phyloP scores from a whole-genome alignment of 139 green algal genomes.

The Chlamydomonas schloesseri region DNA sequence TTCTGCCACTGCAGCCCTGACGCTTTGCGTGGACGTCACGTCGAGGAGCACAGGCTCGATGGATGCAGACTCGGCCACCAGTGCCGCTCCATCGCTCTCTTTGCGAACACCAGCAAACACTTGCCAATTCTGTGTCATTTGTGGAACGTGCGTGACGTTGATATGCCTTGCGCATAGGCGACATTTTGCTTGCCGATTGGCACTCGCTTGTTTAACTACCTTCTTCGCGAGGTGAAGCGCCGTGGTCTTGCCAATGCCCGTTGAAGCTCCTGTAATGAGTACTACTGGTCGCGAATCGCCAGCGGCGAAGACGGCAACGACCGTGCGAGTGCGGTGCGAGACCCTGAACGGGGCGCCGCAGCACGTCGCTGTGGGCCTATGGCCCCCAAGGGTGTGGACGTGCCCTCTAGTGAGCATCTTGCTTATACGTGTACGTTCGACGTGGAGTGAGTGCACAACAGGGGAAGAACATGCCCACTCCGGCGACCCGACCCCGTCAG shows the following conservation, averaged over 20 bases:
- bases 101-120: constrained; percentile 31
- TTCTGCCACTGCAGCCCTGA: not conserved
- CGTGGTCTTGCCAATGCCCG: constrained; percentile 25
- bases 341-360: too few relatives aligned
- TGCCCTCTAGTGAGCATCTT: too few relatives aligned
- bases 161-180: too few relatives aligned
- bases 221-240: constrained; percentile 4
- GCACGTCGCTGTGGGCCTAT: too few relatives aligned
- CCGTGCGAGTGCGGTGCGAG: too few relatives aligned
- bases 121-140: constrained; percentile 9
- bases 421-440: too few relatives aligned
- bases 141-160: too few relatives aligned
- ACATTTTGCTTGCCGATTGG: not conserved
- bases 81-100: not conserved
- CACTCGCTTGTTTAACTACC: too few relatives aligned
- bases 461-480: too few relatives aligned
- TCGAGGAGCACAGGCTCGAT: constrained; percentile 9
- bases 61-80: not conserved
- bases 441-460: too few relatives aligned
- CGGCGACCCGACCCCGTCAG: too few relatives aligned
- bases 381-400: too few relatives aligned
- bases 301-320: not conserved
- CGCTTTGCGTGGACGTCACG: not conserved
- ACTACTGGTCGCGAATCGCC: not conserved
- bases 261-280: constrained; percentile 6